Percentiles rank a stretch among this genome's conserved stretches.
Conservation (phyloP, 257 asterid genomes). For the Galeopsis tetrahit region DNA sequence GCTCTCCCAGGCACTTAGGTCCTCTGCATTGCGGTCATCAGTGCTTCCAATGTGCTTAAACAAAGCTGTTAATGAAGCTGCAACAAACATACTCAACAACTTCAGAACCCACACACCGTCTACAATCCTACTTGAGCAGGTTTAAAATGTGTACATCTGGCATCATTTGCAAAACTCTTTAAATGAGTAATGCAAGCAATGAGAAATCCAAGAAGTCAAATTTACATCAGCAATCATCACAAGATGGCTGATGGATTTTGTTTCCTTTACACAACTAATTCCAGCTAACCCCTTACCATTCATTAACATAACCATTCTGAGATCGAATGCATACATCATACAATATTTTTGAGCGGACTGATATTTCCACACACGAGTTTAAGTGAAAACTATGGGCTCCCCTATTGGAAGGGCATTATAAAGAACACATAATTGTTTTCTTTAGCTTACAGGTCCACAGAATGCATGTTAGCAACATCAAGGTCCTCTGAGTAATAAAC, state of each 20-base stretch:
- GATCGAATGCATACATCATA: constrained; percentile 2
- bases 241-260: constrained; percentile 11
- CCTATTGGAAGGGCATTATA: constrained; percentile 8
- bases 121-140: not conserved
- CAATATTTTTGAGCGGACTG: constrained; percentile 15
- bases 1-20: constrained; percentile 77
- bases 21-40: constrained; percentile 81
- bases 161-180: not conserved
- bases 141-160: not conserved
- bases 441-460: constrained; percentile 4
- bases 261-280: constrained; percentile 7
- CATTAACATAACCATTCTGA: constrained; percentile 5
- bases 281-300: constrained; percentile 22
- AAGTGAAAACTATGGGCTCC: constrained; percentile 22
- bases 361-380: constrained; percentile 7
- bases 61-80: constrained; percentile 90
- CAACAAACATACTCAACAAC: constrained; percentile 39
- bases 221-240: constrained; percentile 6
- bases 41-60: constrained; percentile 87
- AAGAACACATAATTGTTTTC: not conserved
- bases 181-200: constrained; percentile 16
- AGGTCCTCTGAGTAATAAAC: not conserved
- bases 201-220: constrained; percentile 23
- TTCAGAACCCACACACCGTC: constrained; percentile 22
- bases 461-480: constrained; percentile 12